Evolutionary conservation across 2,329 filamentous ascomycete genomes (phyloP).

Genomic region (Cryphonectria parasitica): DNA sequence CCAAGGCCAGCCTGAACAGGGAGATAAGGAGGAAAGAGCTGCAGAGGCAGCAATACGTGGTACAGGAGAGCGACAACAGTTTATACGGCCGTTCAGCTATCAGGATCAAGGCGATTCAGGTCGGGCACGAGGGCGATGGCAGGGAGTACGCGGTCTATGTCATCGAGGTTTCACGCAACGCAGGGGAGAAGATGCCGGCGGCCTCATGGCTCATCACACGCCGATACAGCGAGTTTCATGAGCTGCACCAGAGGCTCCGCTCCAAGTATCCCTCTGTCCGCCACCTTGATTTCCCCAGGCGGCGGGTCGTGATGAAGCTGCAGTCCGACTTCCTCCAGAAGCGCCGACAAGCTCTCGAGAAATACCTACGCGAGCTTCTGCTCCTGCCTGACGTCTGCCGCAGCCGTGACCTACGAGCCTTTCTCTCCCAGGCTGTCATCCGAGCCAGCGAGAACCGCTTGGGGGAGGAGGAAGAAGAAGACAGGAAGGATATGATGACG

Average conservation of each 20-base stretch:
- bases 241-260: slow-evolving; percentile 87
- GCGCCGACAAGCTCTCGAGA: slow-evolving; percentile 79
- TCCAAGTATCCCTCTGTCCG: slow-evolving; percentile 85
- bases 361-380: slow-evolving; percentile 81
- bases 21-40: slow-evolving; percentile 94
- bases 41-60: slow-evolving; percentile 93
- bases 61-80: slow-evolving; percentile 97
- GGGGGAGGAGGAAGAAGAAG: slow-evolving; percentile 52
- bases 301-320: slow-evolving; percentile 93
- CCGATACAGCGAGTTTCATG: slow-evolving; percentile 95
- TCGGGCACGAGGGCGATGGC: slow-evolving; percentile 88
- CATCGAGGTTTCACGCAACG: slow-evolving; percentile 86
- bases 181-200: slow-evolving; percentile 95
- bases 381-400: slow-evolving; percentile 91
- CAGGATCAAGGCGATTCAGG: slow-evolving; percentile 89
- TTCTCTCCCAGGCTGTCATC: slow-evolving; percentile 86
- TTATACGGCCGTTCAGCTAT: slow-evolving; percentile 90
- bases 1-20: slow-evolving; percentile 87
- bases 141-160: slow-evolving; percentile 93
- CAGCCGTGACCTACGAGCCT: slow-evolving; percentile 87
- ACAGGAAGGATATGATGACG: slow-evolving; percentile 86
- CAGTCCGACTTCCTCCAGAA: slow-evolving; percentile 96
- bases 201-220: slow-evolving; percentile 92
- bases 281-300: slow-evolving; percentile 86
- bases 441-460: slow-evolving; percentile 62